Evolutionary conservation across 495 filamentous ascomycete genomes (phyloP).

Genomic region (Daldinia loculata): DNA sequence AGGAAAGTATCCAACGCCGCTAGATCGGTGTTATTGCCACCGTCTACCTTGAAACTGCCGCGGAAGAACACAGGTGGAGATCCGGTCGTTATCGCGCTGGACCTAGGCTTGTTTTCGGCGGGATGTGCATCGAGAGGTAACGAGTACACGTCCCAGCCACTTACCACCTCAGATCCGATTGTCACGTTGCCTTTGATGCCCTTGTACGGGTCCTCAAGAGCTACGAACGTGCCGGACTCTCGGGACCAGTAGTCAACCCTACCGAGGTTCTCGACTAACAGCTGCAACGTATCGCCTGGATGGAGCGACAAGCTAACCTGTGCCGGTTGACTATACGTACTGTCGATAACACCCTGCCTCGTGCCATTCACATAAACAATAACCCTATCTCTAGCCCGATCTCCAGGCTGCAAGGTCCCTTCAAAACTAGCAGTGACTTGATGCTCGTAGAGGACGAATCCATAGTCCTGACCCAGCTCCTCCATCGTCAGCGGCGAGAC

Average conservation of each 20-base stretch:
- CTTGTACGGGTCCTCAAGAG: slow-evolving; percentile 55
- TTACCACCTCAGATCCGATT: slow-evolving; percentile 43
- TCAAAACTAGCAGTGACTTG: slow-evolving; percentile 32
- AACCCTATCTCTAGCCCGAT: slow-evolving; percentile 53
- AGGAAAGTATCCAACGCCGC: slow-evolving; percentile 54
- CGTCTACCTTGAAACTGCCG: slow-evolving; percentile 46
- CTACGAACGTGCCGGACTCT: slow-evolving; percentile 43
- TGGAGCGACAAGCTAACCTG: slow-evolving; percentile 47
- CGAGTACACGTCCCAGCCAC: slow-evolving; percentile 53
- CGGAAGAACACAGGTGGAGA: slow-evolving; percentile 53
- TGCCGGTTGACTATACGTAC: slow-evolving; percentile 49
- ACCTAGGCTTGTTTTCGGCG: neutral
- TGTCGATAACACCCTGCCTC: slow-evolving; percentile 54
- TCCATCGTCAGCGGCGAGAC: slow-evolving; percentile 55
- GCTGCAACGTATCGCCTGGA: slow-evolving; percentile 50
- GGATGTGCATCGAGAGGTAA: slow-evolving; percentile 46
- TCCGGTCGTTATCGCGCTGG: slow-evolving; percentile 2
- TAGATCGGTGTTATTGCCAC: slow-evolving; percentile 15
- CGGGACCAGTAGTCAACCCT: slow-evolving; percentile 55
- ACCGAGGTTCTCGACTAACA: slow-evolving; percentile 59
- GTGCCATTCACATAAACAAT: slow-evolving; percentile 56
- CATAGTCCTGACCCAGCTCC: slow-evolving; percentile 52
- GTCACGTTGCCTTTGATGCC: slow-evolving; percentile 58
- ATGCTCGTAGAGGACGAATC: slow-evolving; percentile 55
- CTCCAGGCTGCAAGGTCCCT: slow-evolving; percentile 50